Percentiles rank a stretch among this genome's conserved stretches.
Evolutionary conservation across 2,329 filamentous ascomycete species (phyloP).

Genomic region (Colletotrichum orchidophilum): DNA sequence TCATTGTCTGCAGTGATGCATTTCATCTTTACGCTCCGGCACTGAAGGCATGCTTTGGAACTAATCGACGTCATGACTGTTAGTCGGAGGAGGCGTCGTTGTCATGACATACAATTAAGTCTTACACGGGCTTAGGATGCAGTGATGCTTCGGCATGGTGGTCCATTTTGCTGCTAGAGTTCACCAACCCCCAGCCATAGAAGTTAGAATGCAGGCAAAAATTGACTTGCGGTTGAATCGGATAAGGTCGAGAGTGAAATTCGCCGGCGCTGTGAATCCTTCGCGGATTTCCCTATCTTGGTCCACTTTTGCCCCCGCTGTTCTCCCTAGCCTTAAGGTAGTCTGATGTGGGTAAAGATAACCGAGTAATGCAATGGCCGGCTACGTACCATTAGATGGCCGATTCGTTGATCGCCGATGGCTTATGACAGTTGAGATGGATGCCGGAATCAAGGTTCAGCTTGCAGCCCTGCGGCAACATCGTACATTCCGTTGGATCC

Average conservation of each 20-base stretch:
- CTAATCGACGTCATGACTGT: background rate
- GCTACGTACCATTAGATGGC: background rate
- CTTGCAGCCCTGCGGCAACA: background rate
- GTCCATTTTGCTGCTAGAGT: background rate
- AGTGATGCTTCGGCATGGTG: background rate
- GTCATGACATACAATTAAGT: background rate
- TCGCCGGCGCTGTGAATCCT: background rate
- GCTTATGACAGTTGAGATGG: background rate
- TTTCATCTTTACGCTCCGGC: constrained; percentile 51
- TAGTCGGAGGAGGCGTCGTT: background rate
- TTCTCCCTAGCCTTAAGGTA: too few species aligned
- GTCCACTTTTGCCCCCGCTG: background rate
- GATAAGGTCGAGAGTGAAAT: background rate
- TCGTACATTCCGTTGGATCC: background rate
- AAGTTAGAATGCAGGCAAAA: background rate
- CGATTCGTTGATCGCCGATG: background rate
- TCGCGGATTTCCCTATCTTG: background rate
- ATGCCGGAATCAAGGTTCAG: background rate
- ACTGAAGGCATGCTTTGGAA: constrained; percentile 47
- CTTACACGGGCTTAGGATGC: constrained; percentile 4
- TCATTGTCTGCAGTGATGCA: constrained; percentile 39
- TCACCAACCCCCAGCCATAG: background rate
- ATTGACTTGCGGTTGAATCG: background rate
- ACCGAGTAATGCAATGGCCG: background rate
- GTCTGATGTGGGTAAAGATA: background rate